Percentiles rank a stretch among this genome's conserved stretches.
Evolutionary conservation across 2,329 filamentous ascomycete species (phyloP).

Genomic region (Sordariomycetes sp.): DNA sequence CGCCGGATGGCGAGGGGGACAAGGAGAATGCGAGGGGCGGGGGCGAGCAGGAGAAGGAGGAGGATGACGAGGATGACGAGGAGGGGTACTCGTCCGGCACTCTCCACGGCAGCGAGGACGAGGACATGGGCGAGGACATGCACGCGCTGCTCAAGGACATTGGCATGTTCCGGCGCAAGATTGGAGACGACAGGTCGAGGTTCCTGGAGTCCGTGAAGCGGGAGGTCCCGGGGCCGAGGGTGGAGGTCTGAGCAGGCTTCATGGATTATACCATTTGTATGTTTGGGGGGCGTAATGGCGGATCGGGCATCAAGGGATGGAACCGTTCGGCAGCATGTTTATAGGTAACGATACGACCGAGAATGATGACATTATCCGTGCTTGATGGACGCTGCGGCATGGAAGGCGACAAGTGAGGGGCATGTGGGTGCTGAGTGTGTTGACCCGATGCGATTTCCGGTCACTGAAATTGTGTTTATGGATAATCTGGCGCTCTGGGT

Average conservation of each 20-base stretch:
- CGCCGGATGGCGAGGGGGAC: constrained; percentile 13
- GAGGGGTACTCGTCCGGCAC: constrained; percentile 35
- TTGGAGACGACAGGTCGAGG: constrained; percentile 65
- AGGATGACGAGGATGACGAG: constrained; percentile 48
- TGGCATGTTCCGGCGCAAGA: constrained; percentile 69
- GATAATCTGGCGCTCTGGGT: too few species aligned
- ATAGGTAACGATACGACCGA: background rate
- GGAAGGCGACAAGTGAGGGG: too few species aligned
- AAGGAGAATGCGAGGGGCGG: constrained; percentile 14
- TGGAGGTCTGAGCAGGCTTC: constrained; percentile 20
- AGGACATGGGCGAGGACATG: constrained; percentile 72
- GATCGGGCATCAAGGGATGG: background rate
- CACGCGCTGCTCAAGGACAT: constrained; percentile 72
- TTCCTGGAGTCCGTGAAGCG: constrained; percentile 45
- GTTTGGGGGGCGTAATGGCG: background rate
- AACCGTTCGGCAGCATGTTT: background rate
- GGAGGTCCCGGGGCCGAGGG: constrained; percentile 28
- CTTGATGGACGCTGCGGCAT: too few species aligned
- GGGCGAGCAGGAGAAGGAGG: constrained; percentile 9
- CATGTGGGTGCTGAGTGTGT: too few species aligned
- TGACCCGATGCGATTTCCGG: too few species aligned
- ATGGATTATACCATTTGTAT: background rate
- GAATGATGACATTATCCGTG: background rate
- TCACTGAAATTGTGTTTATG: too few species aligned
- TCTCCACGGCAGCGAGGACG: constrained; percentile 25